These are phyloP conservation scores for Tetracentron sinense DNA, from an alignment of 164 flowering plant species.

Conservation along the genomic window DNA sequence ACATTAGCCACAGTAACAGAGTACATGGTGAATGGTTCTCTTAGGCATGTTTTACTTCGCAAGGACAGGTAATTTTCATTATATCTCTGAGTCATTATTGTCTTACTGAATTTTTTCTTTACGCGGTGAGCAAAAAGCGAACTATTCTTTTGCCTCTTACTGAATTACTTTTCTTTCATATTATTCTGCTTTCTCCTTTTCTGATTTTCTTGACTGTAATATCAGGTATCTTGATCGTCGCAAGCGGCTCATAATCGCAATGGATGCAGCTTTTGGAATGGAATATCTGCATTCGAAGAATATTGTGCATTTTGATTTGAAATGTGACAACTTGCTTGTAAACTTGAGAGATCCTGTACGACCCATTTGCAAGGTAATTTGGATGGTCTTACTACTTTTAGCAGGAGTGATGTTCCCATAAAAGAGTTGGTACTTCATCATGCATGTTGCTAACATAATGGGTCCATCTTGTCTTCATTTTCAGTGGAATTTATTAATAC, in stretches of 20 bases:
- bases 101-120: no score
- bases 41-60: conserved; percentile 83
- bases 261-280: conserved; percentile 99
- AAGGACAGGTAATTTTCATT: conserved; percentile 65
- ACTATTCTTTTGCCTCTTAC: no score
- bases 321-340: conserved; percentile 92
- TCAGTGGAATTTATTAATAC: background rate
- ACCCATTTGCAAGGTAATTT: conserved; percentile 84
- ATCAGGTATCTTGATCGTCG: conserved; percentile 82
- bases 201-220: conserved; percentile 5
- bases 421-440: background rate
- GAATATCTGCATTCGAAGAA: conserved; percentile 93
- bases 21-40: conserved; percentile 97
- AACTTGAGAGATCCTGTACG: conserved; percentile 83
- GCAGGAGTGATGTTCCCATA: background rate
- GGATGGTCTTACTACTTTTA: background rate
- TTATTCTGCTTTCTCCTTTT: background rate
- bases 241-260: conserved; percentile 80
- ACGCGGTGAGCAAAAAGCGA: no score
- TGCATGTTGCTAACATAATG: background rate
- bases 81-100: background rate
- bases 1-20: conserved; percentile 93
- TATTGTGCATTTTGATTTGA: conserved; percentile 92
- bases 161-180: background rate
- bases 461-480: background rate